These are phyloP conservation scores for Gracilaria caudata DNA, from an alignment of 23 red algal genomes.

Conservation along the genomic window DNA sequence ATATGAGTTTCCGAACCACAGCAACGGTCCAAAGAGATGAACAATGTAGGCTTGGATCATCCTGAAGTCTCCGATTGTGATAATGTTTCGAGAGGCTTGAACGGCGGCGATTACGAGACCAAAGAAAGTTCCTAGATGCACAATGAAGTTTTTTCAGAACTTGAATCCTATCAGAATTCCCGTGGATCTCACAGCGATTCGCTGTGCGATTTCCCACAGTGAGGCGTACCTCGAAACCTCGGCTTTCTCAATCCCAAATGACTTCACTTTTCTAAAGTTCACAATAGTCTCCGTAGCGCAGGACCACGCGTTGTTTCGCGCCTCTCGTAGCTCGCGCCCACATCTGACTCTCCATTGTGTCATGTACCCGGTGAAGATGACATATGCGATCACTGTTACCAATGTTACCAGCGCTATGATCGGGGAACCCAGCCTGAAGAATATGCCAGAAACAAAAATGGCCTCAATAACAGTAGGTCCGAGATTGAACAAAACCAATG, in stretches of 20 bases:
- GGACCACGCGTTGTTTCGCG: constrained; percentile 62
- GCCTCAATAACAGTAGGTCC: constrained; percentile 85
- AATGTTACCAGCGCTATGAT: constrained; percentile 49
- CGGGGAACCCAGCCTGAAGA: constrained; percentile 68
- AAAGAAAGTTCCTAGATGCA: constrained; percentile 66
- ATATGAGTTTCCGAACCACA: constrained; percentile 88
- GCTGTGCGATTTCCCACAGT: constrained; percentile 43
- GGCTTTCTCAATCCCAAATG: constrained; percentile 77
- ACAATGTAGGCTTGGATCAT: constrained; percentile 89
- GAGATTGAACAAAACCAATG: constrained; percentile 76
- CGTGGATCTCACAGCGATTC: constrained; percentile 46
- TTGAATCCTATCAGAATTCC: constrained; percentile 65
- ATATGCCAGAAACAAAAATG: constrained; percentile 75
- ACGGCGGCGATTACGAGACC: constrained; percentile 70
- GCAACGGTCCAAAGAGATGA: constrained; percentile 86
- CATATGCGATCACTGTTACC: constrained; percentile 39
- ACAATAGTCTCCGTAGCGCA: constrained; percentile 75
- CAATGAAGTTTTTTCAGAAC: constrained; percentile 77
- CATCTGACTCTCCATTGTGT: constrained; percentile 64
- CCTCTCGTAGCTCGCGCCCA: constrained; percentile 56
- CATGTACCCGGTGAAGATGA: constrained; percentile 50
- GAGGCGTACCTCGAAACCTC: constrained; percentile 78
- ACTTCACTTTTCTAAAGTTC: constrained; percentile 89
- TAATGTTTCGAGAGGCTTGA: constrained; percentile 42
- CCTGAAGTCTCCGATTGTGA: constrained; percentile 83